Base-by-base conservation (phyloP, 345 rosid genomes). In the Citrus australasica region DNA sequence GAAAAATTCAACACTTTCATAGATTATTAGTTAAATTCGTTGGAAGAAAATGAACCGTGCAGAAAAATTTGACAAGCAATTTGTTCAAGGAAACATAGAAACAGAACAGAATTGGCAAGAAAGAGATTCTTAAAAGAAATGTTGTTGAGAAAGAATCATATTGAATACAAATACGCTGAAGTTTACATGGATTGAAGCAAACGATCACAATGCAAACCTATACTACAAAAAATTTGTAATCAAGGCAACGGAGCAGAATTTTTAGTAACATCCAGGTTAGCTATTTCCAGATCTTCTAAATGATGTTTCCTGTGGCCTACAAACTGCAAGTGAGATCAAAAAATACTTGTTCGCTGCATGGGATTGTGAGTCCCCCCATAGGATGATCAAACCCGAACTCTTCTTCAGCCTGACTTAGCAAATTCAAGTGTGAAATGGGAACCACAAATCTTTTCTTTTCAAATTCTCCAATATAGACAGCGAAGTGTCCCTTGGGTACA, bases 361-460 rank as follows among this genome's bases (percentile, higher is more conserved):
- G 83, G 62, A 83, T 72, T 32, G 85, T 83, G n/a, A 83, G 78
- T 19, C 81, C 81, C 17, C 83, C 80, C 40, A 62, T 67, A 0
- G 75, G 85, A 61, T 79, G 85, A 72, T 71, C 59, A 56, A 79
- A 83, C 0, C 78, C 83, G 42, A 79, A 73, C 65, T 83, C 83
- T 73, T 84, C 83, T 59, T 74, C 80, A 5, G 78, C 81, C 21
- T 40, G 62, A 4, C 25, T 70, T 0, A 69, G 75, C 74, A 86
- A 56, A 24, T 33, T 83, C 60, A 85, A 51, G 66, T 84, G 87
- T 0, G 83, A 84, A 4, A 88, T 25, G 5, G 88, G 91, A 80
- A 90, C 81, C 55, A 83, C 74, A 72, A 81, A 85, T 78, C 85
- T 71, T 73, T 84, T 87, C 80, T 72, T 51, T 51, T 17, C 22